These are phyloP conservation scores for Melanomma pulvis-pyrius DNA, from an alignment of 495 filamentous ascomycete genomes.

Conservation along the genomic window DNA sequence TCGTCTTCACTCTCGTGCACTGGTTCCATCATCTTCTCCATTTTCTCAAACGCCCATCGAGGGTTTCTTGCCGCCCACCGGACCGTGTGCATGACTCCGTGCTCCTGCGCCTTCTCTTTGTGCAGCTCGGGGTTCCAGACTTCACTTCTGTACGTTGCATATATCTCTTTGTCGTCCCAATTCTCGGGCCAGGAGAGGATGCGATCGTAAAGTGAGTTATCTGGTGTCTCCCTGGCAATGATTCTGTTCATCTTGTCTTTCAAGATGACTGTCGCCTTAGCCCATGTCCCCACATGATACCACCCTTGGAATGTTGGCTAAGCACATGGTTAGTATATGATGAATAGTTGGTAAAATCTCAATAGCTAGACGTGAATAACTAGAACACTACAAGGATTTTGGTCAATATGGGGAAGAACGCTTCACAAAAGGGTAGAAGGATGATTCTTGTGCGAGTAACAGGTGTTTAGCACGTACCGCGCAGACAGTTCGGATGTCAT, in stretches of 20 bases:
- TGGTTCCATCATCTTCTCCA: conserved; percentile 8
- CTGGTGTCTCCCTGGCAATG: conserved; percentile 36
- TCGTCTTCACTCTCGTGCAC: conserved; percentile 4
- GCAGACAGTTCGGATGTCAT: conserved; percentile 50
- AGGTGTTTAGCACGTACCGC: conserved; percentile 29
- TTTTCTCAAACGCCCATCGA: conserved; percentile 25
- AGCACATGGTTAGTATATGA: conserved; percentile 30
- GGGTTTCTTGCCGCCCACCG: conserved; percentile 24
- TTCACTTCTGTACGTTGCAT: conserved; percentile 11
- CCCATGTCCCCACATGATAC: conserved; percentile 75
- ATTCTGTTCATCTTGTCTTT: conserved; percentile 66
- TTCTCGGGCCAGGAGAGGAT: conserved; percentile 49
- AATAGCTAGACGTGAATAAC: no score
- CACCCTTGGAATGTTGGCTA: conserved; percentile 66
- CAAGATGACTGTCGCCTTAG: conserved; percentile 83
- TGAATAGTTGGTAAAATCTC: neutral
- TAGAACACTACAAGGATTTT: no score
- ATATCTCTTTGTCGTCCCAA: conserved; percentile 22
- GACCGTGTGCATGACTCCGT: conserved; percentile 14
- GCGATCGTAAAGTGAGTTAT: conserved; percentile 56
- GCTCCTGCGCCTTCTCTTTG: conserved; percentile 21
- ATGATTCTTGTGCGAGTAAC: neutral
- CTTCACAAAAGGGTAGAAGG: no score
- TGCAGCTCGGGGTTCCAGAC: neutral
- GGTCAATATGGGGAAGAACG: no score